A percentile compares a stretch with the other conserved stretches of the same genome.
phyloP scores from a whole-genome alignment of 768 basidiomycete genomes.

The Floccularia luteovirens region DNA sequence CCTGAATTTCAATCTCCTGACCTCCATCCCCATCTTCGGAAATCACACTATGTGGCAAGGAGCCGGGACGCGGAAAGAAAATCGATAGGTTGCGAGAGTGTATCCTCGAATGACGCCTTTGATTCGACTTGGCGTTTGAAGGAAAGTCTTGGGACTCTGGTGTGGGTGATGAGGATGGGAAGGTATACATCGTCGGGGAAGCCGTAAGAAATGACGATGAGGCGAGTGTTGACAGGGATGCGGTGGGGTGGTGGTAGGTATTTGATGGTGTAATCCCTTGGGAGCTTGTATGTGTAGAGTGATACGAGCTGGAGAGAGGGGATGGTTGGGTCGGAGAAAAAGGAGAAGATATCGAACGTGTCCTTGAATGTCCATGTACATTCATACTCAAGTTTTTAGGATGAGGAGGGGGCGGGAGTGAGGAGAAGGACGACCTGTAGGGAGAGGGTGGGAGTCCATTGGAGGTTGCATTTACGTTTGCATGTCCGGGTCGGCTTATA shows the following conservation, averaged over 20 bases:
- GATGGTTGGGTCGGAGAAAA: constrained; percentile 43
- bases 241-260: too few relatives aligned
- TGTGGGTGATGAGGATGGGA: neutral
- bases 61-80: constrained; percentile 82
- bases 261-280: too few relatives aligned
- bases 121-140: constrained; percentile 13
- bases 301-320: constrained; percentile 33
- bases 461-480: too few relatives aligned
- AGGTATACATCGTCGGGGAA: constrained; percentile 1
- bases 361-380: constrained; percentile 29
- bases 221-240: neutral
- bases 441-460: constrained; percentile 18
- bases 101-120: constrained; percentile 56
- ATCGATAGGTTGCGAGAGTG: constrained; percentile 90
- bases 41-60: constrained; percentile 50
- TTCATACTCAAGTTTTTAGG: too few relatives aligned
- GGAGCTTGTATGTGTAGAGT: too few relatives aligned
- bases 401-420: constrained; percentile 9
- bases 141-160: neutral
- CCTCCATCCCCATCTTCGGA: constrained; percentile 63
- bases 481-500: constrained; percentile 9
- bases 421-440: constrained; percentile 21
- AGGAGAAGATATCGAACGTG: constrained; percentile 42
- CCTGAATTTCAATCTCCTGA: constrained; percentile 39
- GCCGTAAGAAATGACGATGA: neutral